These are phyloP conservation scores for Acorus calamus DNA, from an alignment of 106 monocot genomes.

Conservation along the genomic window DNA sequence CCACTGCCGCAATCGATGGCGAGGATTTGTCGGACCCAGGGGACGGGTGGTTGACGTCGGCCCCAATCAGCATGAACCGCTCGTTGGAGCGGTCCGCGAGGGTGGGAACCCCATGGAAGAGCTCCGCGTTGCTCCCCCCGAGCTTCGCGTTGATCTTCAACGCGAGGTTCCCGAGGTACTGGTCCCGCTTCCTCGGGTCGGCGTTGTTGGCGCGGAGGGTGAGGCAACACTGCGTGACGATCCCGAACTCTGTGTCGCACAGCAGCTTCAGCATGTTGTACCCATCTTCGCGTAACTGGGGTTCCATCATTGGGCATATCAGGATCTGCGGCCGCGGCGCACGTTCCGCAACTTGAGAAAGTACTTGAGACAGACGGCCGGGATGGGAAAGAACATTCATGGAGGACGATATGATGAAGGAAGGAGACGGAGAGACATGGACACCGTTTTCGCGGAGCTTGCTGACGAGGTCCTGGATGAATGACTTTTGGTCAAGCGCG, in stretches of 20 bases:
- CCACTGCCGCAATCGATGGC: conserved; percentile 38
- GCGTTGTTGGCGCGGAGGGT: conserved; percentile 16
- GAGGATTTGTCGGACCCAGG: conserved; percentile 7
- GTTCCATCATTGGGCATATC: conserved; percentile 26
- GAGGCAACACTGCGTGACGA: conserved; percentile 37
- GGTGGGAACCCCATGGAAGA: conserved; percentile 14
- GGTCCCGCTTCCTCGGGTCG: conserved; percentile 1
- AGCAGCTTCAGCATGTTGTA: conserved; percentile 39
- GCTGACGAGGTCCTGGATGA: conserved; percentile 10
- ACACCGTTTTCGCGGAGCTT: conserved; percentile 21
- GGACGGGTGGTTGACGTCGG: conserved; percentile 47
- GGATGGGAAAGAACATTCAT: conserved; percentile 17
- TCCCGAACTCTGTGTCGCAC: conserved; percentile 35
- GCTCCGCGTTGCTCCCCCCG: conserved; percentile 34
- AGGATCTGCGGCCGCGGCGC: conserved; percentile 12
- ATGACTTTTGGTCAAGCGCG: background rate
- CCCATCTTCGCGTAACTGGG: conserved; percentile 16
- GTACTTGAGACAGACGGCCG: conserved; percentile 5
- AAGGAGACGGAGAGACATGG: background rate
- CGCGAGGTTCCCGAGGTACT: conserved; percentile 29
- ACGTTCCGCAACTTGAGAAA: background rate
- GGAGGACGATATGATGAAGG: background rate
- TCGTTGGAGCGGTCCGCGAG: background rate
- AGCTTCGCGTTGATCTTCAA: conserved; percentile 54
- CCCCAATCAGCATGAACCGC: conserved; percentile 35